These are phyloP conservation scores for Vicia sativa DNA, from an alignment of 306 rosid genomes.

Conservation along the genomic window DNA sequence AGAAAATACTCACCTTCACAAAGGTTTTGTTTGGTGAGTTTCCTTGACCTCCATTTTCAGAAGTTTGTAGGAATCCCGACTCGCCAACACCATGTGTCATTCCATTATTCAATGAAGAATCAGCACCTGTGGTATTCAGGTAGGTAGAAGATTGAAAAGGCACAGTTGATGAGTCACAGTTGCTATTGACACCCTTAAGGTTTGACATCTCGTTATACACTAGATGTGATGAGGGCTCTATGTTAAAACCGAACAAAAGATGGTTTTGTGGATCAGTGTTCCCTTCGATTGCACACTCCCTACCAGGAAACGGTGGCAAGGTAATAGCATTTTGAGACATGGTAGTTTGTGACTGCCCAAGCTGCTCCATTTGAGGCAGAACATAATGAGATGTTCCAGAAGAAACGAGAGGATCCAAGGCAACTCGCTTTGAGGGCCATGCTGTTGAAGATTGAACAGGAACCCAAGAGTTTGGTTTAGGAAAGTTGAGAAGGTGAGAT, in stretches of 20 bases:
- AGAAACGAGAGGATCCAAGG: constrained; percentile 76
- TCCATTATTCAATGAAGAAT: constrained; percentile 69
- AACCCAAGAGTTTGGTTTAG: constrained; percentile 55
- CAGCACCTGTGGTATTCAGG: constrained; percentile 60
- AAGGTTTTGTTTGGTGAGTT: constrained; percentile 67
- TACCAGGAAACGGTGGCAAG: constrained; percentile 94
- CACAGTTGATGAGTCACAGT: constrained; percentile 56
- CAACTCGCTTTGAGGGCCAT: constrained; percentile 87
- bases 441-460: constrained; percentile 58
- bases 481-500: constrained; percentile 68
- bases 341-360: constrained; percentile 63
- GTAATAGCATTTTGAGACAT: constrained; percentile 57
- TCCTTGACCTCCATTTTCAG: constrained; percentile 71
- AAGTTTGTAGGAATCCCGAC: constrained; percentile 70
- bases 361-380: constrained; percentile 71
- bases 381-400: constrained; percentile 72
- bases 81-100: constrained; percentile 66
- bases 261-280: constrained; percentile 79
- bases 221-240: constrained; percentile 79
- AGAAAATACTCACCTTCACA: constrained; percentile 69
- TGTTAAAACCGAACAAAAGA: constrained; percentile 87
- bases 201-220: constrained; percentile 79
- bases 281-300: constrained; percentile 83
- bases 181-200: constrained; percentile 61
- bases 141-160: constrained; percentile 72